Base-by-base conservation (phyloP, 2,329 filamentous ascomycete species). In the Exophiala phaeomuriformis region DNA sequence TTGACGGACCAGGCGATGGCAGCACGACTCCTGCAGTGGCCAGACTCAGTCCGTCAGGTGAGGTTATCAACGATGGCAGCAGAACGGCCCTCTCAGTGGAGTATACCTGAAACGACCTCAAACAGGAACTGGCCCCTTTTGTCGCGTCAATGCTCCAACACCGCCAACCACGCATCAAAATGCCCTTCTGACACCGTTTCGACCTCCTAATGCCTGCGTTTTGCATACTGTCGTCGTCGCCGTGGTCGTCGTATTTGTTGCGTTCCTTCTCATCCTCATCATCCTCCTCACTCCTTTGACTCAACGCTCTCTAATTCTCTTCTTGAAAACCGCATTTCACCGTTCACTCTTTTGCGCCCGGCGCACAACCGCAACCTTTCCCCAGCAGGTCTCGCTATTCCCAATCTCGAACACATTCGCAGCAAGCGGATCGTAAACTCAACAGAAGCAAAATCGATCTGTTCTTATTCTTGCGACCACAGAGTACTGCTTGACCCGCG, bases 101-200 rank as follows among this genome's bases (percentile, higher is more conserved):
- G 53, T 46, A 37, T 44, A 36, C 40, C 41, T 59, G 57, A 59
- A 59, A 59, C 57, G 44, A 50, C 42, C 37, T 48, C 45, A 37
- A 36, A 55, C 46, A 46, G 52, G 52, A 55, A 53, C 49, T 54
- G 52, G 41, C 57, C 53, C 57, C 52, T 32, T 41, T 59, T 52
- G 48, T 50, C 51, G 47, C 52, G 33, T 39, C 44, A 33, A 53
- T 45, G 49, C 41, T 52, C 49, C 51, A 52, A 47, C 48, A 57
- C 46, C 50, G 49, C 51, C 48, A 51, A 57, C 54, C 54, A 45
- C 12, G 39, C 39, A 41, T 27, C 39, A 41, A 19, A 19, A 27
- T 41, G 39, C 39, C 5, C 39, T 28, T 49, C 57, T 57, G 57
- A 59, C 51, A 57, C 51, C 33, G 27, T 30, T 42, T 46, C 35